Base-by-base conservation (phyloP, 257 asterid genomes). In the Solanum corneliomulleri region DNA sequence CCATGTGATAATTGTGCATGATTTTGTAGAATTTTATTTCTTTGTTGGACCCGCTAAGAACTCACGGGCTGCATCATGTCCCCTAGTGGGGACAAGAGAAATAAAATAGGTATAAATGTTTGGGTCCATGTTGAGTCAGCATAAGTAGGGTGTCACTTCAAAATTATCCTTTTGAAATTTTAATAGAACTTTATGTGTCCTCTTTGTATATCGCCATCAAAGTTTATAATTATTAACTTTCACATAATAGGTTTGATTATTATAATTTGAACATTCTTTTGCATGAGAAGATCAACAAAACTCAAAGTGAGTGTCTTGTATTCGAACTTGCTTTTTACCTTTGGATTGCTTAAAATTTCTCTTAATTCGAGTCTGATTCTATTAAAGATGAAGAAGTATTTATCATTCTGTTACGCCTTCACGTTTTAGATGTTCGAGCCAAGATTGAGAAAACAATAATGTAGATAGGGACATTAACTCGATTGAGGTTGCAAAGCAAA, bases 1-100 rank as follows among this genome's bases (percentile, higher is more conserved):
- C 42, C 84, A 80, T 47, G 68, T 47, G 85, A 80, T 27, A 29
- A 49, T 80, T 80, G 85, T 49, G 85, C 37, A 45, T 27, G 47
- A 45, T 78, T 78, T 16, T 9, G 4, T 77, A 25, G 6, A 16
- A 14, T 78, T n/a, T 78, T 44, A 2, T 25, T 4, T 16, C n/a
- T 1, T 2, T 4, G 68, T 11, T 62, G 69, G 29, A 18, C 68
- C 85, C 29, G 2, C 44, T 47, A 5, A 9, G 16, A 47, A 47
- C 27, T 49, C 85, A 80, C 85, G 85, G 68, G 42, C 68, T 47
- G 42, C 85, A 16, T 27, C 62, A n/a, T 42, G 83, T 35, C 62
- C 83, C 42, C 62, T 18, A 9, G 5, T 1, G 5, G 62, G 37
- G 11, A 77, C 13, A n/a, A 44, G 62, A 77, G 31, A 76, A 42